Base-by-base conservation (phyloP, 495 filamentous ascomycete species). In the Hyaloscypha variabilis region DNA sequence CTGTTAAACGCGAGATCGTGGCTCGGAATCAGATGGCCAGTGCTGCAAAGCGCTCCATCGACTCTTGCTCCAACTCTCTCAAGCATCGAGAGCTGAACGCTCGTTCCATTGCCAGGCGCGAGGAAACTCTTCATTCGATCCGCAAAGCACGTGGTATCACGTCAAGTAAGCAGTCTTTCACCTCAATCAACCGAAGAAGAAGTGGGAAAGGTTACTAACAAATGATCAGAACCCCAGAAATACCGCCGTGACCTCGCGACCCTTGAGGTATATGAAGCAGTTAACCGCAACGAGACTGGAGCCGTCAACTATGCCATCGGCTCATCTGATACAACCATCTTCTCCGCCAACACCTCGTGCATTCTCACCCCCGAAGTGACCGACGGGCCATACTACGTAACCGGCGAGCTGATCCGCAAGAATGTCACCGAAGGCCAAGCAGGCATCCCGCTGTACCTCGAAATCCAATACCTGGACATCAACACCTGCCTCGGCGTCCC, bases 351-450 rank as follows among this genome's bases (percentile, higher is more conserved):
- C 63, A 78, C 80, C 8, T 83, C 80, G 54, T 77, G 77, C 42
- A 76, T 79, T 50, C 69, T 81, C 28, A 74, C 82, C 6, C 84
- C 83, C 5, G 82, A 83, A 36, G 65, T 82, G 53, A 85, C 80
- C 5, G 78, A 78, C 56, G 83, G 83, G 0, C 83, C 85, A 3
- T 86, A 84, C 76, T 85, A 85, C 67, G 79, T 85, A 23, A 78
- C 76, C 66, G 83, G 81, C 28, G 80, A 87, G 69, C 70, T 79
- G 3, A 81, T 88, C 71, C 83, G 86, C 31, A 73, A 71, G 25
- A 72, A 87, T 66, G 62, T 87, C 17, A 72, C 76, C 4, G 85
- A 87, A 31, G 76, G 67, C 19, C 67, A 80, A 49, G 64, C 70
- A 0, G 86, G 85, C 46, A 72, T 86, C 14, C 79, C 81, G 1